Evolutionary conservation across 768 basidiomycete species (phyloP).

Genomic region (Mycena filopes): DNA sequence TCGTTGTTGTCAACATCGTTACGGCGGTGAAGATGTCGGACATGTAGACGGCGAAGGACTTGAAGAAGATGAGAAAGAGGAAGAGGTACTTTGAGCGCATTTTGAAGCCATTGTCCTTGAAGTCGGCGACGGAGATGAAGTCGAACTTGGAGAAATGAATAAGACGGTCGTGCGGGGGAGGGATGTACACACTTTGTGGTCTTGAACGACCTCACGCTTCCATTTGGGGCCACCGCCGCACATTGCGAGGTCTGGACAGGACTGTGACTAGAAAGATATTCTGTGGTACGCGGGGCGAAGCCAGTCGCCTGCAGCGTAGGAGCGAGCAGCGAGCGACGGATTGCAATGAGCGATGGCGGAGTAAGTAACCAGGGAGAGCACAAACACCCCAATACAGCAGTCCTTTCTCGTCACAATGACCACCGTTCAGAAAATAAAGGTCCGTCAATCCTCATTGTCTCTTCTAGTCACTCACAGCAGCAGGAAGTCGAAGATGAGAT

Average conservation of each 20-base stretch:
- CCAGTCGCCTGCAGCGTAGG: conserved; percentile 59
- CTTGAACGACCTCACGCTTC: conserved; percentile 97
- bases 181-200: conserved; percentile 84
- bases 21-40: conserved; percentile 98
- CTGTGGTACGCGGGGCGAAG: conserved; percentile 52
- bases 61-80: conserved; percentile 93
- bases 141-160: conserved; percentile 74
- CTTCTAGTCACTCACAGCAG: conserved; percentile 33
- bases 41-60: conserved; percentile 95
- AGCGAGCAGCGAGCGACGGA: conserved; percentile 34
- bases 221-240: conserved; percentile 86
- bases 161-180: conserved; percentile 1
- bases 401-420: conserved; percentile 18
- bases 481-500: conserved; percentile 98
- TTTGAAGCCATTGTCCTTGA: conserved; percentile 85
- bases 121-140: conserved; percentile 94
- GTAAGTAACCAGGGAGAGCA: conserved; percentile 14
- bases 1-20: conserved; percentile 91
- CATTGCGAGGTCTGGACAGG: conserved; percentile 51
- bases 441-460: conserved; percentile 43
- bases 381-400: too few relatives aligned
- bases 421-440: conserved; percentile 92
- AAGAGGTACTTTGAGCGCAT: conserved; percentile 92
- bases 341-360: conserved; percentile 32
- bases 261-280: conserved; percentile 37